These are phyloP conservation scores for Ophiorrhiza pumila DNA, from an alignment of 257 asterid genomes.

Conservation along the genomic window DNA sequence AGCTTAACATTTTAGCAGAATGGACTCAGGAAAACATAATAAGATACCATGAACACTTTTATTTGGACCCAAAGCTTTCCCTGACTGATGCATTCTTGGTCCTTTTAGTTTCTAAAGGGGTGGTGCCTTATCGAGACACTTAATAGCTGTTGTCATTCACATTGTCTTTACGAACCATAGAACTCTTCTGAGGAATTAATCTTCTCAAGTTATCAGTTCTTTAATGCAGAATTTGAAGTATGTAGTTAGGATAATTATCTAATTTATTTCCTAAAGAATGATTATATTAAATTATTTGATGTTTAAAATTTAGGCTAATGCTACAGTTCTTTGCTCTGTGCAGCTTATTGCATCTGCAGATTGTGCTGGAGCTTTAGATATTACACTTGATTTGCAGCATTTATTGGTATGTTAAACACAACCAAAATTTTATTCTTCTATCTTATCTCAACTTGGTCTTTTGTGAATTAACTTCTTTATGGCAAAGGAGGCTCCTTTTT, in stretches of 20 bases:
- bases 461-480: neutral
- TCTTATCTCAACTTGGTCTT: neutral
- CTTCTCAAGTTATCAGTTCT: neutral
- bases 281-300: neutral
- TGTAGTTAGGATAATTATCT: neutral
- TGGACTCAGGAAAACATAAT: neutral
- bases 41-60: neutral
- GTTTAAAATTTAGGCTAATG: neutral
- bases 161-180: neutral
- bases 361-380: constrained; percentile 97
- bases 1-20: neutral
- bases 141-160: neutral
- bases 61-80: neutral
- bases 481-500: neutral
- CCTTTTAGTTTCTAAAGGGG: neutral
- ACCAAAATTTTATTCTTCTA: constrained; percentile 12
- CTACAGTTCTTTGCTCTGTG: constrained; percentile 16
- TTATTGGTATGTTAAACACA: constrained; percentile 62
- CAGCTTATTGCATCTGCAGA: constrained; percentile 98
- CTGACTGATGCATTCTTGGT: neutral
- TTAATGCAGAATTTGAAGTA: constrained; percentile 1
- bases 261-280: neutral
- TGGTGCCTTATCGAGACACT: neutral
- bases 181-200: neutral
- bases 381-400: constrained; percentile 88